Percentiles rank a stretch among this genome's conserved stretches.
These are phyloP conservation scores for Penicillium parvum DNA, from an alignment of 495 filamentous ascomycete species.

Conservation along the genomic window DNA sequence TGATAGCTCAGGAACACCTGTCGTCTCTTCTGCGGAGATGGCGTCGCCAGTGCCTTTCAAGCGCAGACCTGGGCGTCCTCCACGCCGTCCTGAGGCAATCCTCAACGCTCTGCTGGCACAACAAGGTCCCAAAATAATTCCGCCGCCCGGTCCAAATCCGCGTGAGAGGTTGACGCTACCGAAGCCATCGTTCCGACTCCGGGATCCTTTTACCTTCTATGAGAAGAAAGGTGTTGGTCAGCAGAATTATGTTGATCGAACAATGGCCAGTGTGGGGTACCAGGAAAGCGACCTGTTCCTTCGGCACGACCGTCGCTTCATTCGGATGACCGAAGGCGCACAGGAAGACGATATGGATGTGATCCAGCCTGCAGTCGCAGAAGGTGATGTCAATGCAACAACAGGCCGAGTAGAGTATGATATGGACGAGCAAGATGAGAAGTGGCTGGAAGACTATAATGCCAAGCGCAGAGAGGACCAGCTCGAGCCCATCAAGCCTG, in stretches of 20 bases:
- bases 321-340: conserved; percentile 71
- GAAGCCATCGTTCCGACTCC: conserved; percentile 54
- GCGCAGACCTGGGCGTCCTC: conserved; percentile 58
- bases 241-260: conserved; percentile 76
- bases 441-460: conserved; percentile 89
- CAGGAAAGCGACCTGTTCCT: conserved; percentile 88
- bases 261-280: conserved; percentile 91
- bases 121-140: conserved; percentile 53
- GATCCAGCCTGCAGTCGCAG: conserved; percentile 49
- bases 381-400: conserved; percentile 56
- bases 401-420: conserved; percentile 93
- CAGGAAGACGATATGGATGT: conserved; percentile 81
- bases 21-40: conserved; percentile 16
- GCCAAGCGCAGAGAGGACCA: conserved; percentile 63
- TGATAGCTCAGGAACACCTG: conserved; percentile 16
- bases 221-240: conserved; percentile 58
- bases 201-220: conserved; percentile 57
- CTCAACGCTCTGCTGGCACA: conserved; percentile 56
- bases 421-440: conserved; percentile 98
- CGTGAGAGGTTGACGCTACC: conserved; percentile 62
- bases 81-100: conserved; percentile 56
- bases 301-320: conserved; percentile 67
- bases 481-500: conserved; percentile 78
- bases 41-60: conserved; percentile 44
- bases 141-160: conserved; percentile 61